Evolutionary conservation across 768 basidiomycete genomes (phyloP).

Genomic region (Aureoboletus auriporus): DNA sequence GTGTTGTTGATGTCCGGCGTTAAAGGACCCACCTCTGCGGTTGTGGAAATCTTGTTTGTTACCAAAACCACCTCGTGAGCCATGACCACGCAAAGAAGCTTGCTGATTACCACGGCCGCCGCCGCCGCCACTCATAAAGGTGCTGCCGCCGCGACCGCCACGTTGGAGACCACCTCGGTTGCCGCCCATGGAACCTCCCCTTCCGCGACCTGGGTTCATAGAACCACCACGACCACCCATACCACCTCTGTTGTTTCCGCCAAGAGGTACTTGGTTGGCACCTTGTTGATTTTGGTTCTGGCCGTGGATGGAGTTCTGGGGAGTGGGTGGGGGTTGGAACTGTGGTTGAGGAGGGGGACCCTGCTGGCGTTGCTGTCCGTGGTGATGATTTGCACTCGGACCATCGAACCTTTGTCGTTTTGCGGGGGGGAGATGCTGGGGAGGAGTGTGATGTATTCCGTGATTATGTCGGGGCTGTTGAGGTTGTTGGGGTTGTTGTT

Average conservation of each 20-base stretch:
- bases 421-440: conserved; percentile 85
- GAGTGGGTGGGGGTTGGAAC: conserved; percentile 37
- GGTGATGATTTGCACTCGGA: conserved; percentile 47
- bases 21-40: conserved; percentile 64
- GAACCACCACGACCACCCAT: conserved; percentile 42
- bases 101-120: conserved; percentile 44
- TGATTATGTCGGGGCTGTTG: conserved; percentile 48
- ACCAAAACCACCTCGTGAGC: conserved; percentile 63
- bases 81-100: conserved; percentile 56
- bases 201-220: conserved; percentile 31
- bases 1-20: conserved; percentile 38
- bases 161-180: conserved; percentile 43
- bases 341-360: conserved; percentile 59
- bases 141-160: conserved; percentile 37
- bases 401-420: conserved; percentile 90
- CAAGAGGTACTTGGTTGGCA: conserved; percentile 37
- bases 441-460: conserved; percentile 56
- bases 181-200: conserved; percentile 48
- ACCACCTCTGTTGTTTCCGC: conserved; percentile 43
- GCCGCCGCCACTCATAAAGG: conserved; percentile 33
- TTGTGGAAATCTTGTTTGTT: conserved; percentile 59
- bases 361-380: conserved; percentile 40
- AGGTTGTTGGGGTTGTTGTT: conserved; percentile 36
- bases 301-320: conserved; percentile 26
- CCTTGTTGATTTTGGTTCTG: conserved; percentile 41